These are phyloP conservation scores for Pseudonitzschia delicatissima DNA, from an alignment of 108 stramenopile genomes.

Conservation along the genomic window DNA sequence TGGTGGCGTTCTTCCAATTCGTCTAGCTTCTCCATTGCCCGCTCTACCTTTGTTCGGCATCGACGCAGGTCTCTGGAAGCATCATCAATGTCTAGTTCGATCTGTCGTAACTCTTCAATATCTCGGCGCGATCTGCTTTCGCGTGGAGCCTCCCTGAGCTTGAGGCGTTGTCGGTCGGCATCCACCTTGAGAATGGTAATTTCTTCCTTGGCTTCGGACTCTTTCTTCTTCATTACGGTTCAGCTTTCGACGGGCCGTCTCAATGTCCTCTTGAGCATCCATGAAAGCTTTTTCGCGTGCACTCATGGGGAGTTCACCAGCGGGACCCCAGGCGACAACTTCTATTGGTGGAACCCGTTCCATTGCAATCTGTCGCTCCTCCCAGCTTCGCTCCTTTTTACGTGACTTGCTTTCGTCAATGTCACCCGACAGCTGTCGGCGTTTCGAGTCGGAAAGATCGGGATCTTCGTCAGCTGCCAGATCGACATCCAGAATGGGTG, in stretches of 20 bases:
- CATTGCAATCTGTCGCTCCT: conserved; percentile 65
- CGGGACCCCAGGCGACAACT: conserved; percentile 74
- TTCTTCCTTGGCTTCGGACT: conserved; percentile 56
- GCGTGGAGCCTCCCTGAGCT: conserved; percentile 40
- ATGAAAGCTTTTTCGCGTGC: conserved; percentile 63
- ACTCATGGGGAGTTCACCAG: conserved; percentile 57
- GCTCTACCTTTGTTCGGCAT: conserved; percentile 46
- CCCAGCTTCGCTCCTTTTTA: conserved; percentile 48
- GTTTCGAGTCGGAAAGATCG: not conserved
- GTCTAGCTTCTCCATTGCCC: conserved; percentile 48
- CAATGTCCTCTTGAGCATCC: conserved; percentile 72
- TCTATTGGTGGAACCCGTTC: conserved; percentile 73
- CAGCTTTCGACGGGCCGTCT: conserved; percentile 44
- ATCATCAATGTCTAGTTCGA: conserved; percentile 66
- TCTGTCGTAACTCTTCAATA: conserved; percentile 43
- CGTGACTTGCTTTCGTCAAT: not conserved
- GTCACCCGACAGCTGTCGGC: not conserved
- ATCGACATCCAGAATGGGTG: conserved; percentile 32
- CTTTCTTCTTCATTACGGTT: conserved; percentile 48
- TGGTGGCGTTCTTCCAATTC: conserved; percentile 67
- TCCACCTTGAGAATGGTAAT: conserved; percentile 61
- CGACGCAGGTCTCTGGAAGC: conserved; percentile 58
- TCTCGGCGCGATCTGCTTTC: conserved; percentile 11
- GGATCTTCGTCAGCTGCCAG: conserved; percentile 3
- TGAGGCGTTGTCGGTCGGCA: conserved; percentile 30